Evolutionary conservation across 2,329 filamentous ascomycete genomes (phyloP).

Genomic region (Xylariaceae sp.): DNA sequence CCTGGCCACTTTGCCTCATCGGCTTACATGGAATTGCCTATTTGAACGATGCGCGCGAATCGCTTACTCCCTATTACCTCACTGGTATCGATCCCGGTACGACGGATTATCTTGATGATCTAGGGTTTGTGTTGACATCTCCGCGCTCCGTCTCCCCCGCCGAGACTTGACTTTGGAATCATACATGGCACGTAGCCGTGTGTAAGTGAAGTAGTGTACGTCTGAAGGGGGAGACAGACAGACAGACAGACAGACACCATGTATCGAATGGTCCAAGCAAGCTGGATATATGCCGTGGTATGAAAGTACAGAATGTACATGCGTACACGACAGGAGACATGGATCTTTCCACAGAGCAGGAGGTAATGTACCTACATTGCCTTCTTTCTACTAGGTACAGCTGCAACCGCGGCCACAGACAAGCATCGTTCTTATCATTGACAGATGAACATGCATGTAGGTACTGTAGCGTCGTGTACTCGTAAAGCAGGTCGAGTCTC

Average conservation of each 20-base stretch:
- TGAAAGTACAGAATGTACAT: neutral
- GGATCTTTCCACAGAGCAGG: slow-evolving; percentile 28
- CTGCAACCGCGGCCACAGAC: slow-evolving; percentile 29
- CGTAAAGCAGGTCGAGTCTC: no score
- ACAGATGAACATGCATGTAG: slow-evolving; percentile 35
- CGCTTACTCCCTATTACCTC: slow-evolving; percentile 24
- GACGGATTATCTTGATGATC: neutral
- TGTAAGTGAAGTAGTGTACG: no score
- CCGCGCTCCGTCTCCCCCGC: neutral
- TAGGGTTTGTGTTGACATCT: neutral
- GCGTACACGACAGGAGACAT: slow-evolving; percentile 20
- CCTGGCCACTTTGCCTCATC: slow-evolving; percentile 24
- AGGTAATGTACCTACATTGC: neutral
- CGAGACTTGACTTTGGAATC: neutral
- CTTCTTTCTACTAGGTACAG: neutral
- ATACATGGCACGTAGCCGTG: no score
- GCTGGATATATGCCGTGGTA: neutral
- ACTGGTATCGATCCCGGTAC: neutral
- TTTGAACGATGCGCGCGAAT: slow-evolving; percentile 26
- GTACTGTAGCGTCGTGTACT: slow-evolving; percentile 14
- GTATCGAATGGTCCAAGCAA: neutral
- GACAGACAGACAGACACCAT: neutral
- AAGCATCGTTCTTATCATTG: slow-evolving; percentile 33
- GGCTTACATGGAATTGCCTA: slow-evolving; percentile 27
- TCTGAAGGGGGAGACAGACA: no score